These are phyloP conservation scores for Coemansia linderi DNA, from an alignment of 371 early-diverging fungal species.

Conservation along the genomic window DNA sequence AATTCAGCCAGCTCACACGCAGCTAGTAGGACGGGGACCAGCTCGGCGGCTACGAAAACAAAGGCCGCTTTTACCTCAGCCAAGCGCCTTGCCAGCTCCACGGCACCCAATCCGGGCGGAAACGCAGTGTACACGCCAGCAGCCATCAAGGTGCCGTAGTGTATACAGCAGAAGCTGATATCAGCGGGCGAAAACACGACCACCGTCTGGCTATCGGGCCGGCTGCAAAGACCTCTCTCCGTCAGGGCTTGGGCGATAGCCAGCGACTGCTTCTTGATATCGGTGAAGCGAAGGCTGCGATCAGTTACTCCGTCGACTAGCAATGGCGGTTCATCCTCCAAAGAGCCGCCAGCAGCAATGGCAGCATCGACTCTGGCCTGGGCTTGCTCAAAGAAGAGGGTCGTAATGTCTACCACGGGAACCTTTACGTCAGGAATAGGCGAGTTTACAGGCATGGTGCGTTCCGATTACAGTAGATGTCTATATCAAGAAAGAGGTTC, in stretches of 20 bases:
- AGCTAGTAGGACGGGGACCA: constrained; percentile 11
- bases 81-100: constrained; percentile 10
- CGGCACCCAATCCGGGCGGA: constrained; percentile 4
- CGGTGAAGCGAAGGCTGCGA: constrained; percentile 17
- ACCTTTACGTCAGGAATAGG: constrained; percentile 25
- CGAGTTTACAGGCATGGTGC: constrained; percentile 34
- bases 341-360: background rate
- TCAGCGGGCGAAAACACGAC: constrained; percentile 18
- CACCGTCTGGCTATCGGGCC: background rate
- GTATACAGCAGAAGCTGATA: constrained; percentile 20
- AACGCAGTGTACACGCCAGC: constrained; percentile 32
- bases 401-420: constrained; percentile 25
- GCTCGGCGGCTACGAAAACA: constrained; percentile 26
- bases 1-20: constrained; percentile 1
- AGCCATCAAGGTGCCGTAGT: constrained; percentile 36
- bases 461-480: too few species aligned
- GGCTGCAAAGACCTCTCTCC: constrained; percentile 13
- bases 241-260: constrained; percentile 17
- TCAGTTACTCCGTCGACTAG: constrained; percentile 15
- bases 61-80: background rate
- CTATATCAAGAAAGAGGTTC: background rate
- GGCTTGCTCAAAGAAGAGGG: constrained; percentile 32
- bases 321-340: constrained; percentile 13
- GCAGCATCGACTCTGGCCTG: constrained; percentile 16
- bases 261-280: constrained; percentile 18